Evolutionary conservation across 192 early-diverging fungal species (phyloP), one percentile per base, ranked within the genome.

Genomic region (Umbelopsis ramanniana): DNA sequence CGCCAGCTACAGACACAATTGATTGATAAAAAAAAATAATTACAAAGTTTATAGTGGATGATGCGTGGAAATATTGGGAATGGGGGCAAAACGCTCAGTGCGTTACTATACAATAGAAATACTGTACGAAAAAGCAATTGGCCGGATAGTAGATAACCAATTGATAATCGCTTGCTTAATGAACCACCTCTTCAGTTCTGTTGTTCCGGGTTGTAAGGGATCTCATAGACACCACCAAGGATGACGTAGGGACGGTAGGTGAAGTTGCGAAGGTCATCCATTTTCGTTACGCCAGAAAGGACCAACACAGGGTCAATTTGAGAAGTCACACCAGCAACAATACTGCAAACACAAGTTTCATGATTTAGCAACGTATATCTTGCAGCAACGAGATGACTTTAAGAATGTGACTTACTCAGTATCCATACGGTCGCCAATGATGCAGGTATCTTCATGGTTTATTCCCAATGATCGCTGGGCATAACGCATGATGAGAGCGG

Each of bases 401-500:
- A 45, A 12, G 6, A 52, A 22, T 54, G 26, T 50, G 0, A 63
- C 57, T 63, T 37, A 63, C 57, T 87, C 85, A 63, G 85, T 87
- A 69, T 87, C 83, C 82, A 87, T 83, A 38, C 85, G 81, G 69
- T 87, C 85, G 22, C 85, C 85, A 46, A 87, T 77, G 17, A 87
- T 85, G 66, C 83, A 85, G 17, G 82, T 85, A 15, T 85, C 83
- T 21, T 80, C 78, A 71, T 80, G 85, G 40, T 29, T 21, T 8
- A 74, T 53, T 19, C 80, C 82, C 9, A 87, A 54, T 57, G 82
- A 79, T 26, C 17, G 46, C 46, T 84, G 82, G 2, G 85, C 85
- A 54, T 79, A 85, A 2, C 68, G 43, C 85, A 81, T 81, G 74
- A 86, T 85, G 52, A 84, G 52, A 7, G 72, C 60, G 15, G 66